Conservation (phyloP, 2,329 filamentous ascomycete genomes). For the Drechslerella stenobrocha region DNA sequence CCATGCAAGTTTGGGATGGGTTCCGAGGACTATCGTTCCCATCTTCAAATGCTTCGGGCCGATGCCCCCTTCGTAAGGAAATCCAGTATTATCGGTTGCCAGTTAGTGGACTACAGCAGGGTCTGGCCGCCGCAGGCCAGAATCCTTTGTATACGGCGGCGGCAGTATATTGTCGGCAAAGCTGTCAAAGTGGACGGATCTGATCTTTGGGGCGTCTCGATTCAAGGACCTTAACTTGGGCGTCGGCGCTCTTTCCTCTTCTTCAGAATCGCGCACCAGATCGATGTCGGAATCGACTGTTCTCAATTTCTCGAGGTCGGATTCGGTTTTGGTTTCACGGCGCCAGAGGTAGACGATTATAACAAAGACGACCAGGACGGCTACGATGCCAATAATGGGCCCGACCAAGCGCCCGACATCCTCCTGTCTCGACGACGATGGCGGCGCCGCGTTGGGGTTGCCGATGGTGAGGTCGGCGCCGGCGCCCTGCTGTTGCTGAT, state of each 20-base stretch:
- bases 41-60: no score
- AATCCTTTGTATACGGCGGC: slow-evolving; percentile 30
- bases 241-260: neutral
- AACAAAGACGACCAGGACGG: slow-evolving; percentile 15
- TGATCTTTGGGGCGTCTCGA: slow-evolving; percentile 11
- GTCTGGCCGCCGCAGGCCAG: slow-evolving; percentile 21
- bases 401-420: slow-evolving; percentile 17
- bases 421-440: slow-evolving; percentile 1
- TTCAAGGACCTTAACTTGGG: no score
- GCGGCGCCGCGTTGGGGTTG: neutral
- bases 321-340: slow-evolving; percentile 22
- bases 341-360: slow-evolving; percentile 33
- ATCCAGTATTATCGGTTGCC: no score
- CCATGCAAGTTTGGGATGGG: no score
- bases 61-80: no score
- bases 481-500: neutral
- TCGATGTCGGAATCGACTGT: slow-evolving; percentile 9
- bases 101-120: slow-evolving; percentile 33
- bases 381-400: slow-evolving; percentile 21
- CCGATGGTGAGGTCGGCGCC: neutral
- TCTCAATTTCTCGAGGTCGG: slow-evolving; percentile 22
- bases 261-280: neutral
- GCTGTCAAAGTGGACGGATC: slow-evolving; percentile 19
- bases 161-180: slow-evolving; percentile 14
- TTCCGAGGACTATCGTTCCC: no score